Evolutionary conservation across 352 stramenopile genomes (phyloP).

Genomic region (Globisporangium rhizosaccharum): DNA sequence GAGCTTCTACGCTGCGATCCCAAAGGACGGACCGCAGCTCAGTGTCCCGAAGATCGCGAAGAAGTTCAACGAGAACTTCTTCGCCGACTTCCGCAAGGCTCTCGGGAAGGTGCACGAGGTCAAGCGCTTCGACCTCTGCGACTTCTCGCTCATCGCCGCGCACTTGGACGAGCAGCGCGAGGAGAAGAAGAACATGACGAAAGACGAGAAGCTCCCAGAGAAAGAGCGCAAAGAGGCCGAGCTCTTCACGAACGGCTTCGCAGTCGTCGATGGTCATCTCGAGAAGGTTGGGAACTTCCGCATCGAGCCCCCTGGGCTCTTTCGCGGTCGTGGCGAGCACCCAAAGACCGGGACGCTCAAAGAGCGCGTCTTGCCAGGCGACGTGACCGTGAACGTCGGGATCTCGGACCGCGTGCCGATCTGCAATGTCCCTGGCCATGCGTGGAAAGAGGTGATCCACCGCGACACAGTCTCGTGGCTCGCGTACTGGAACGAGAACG

Average conservation of each 20-base stretch:
- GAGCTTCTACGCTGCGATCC: constrained; percentile 94
- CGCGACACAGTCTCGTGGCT: constrained; percentile 90
- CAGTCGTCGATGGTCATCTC: constrained; percentile 96
- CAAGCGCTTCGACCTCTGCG: constrained; percentile 95
- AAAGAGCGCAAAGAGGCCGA: constrained; percentile 91
- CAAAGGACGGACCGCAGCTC: constrained; percentile 97
- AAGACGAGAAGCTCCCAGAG: constrained; percentile 89
- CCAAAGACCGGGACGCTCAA: constrained; percentile 99
- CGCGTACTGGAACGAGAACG: constrained; percentile 98
- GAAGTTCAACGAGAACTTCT: constrained; percentile 99
- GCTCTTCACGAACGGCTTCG: constrained; percentile 93
- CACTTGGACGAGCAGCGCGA: constrained; percentile 92
- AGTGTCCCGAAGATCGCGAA: constrained; percentile 94
- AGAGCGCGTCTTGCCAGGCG: constrained; percentile 91
- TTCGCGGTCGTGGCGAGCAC: constrained; percentile 97
- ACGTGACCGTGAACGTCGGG: constrained; percentile 97
- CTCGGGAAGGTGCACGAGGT: constrained; percentile 94
- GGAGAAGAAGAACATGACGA: constrained; percentile 94
- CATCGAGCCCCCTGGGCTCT: constrained; percentile 97
- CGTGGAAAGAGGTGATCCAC: constrained; percentile 97
- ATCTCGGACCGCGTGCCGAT: constrained; percentile 88
- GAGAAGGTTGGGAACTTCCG: constrained; percentile 97
- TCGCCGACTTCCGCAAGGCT: constrained; percentile 88
- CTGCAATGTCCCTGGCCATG: constrained; percentile 92
- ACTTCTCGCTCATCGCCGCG: constrained; percentile 94